phyloP scores from a whole-genome alignment of 2,329 filamentous ascomycete genomes.

The Aspergillus bombycis region DNA sequence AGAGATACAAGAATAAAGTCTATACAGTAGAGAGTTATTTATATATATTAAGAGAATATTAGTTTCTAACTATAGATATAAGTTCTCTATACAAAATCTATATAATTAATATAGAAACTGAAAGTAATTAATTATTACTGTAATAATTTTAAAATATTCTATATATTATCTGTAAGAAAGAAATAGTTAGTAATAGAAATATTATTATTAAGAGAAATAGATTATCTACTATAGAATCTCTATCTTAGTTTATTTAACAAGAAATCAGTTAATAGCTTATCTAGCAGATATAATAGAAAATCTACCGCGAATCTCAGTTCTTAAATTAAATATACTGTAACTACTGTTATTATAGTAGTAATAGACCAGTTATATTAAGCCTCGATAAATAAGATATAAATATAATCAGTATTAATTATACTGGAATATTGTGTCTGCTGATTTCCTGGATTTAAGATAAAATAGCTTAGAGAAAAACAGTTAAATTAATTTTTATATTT shows the following conservation, averaged over 20 bases:
- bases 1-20: neutral
- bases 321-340: neutral
- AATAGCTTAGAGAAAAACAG: neutral
- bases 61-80: neutral
- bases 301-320: too few species aligned
- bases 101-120: neutral
- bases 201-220: neutral
- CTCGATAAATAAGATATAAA: neutral
- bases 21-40: neutral
- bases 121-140: neutral
- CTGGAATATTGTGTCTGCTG: neutral
- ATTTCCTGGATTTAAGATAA: constrained; percentile 2
- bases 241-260: too few species aligned
- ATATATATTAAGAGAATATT: neutral
- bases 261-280: too few species aligned
- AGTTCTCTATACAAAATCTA: neutral
- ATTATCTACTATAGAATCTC: neutral
- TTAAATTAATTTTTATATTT: neutral
- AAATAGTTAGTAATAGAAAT: neutral
- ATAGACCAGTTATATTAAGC: neutral
- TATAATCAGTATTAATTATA: neutral
- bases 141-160: neutral
- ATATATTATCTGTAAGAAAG: neutral
- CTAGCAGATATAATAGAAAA: too few species aligned
- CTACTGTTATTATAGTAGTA: neutral